Percentiles rank a stretch among this genome's conserved stretches.
Evolutionary conservation across 345 rosid genomes (phyloP).

Genomic region (Camelina neglecta): DNA sequence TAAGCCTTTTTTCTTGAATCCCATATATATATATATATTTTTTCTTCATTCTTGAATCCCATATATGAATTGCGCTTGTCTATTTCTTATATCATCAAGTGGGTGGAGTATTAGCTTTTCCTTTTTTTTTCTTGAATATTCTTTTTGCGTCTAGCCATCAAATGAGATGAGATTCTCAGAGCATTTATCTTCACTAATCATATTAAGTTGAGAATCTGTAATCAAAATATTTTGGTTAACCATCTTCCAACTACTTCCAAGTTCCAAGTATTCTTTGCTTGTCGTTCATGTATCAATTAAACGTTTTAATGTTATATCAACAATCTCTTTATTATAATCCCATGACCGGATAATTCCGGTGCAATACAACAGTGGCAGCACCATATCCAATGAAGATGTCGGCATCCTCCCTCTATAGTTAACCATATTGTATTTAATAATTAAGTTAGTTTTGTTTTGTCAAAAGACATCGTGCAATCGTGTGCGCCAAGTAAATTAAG

Average conservation of each 20-base stretch:
- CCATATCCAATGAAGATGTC: not conserved
- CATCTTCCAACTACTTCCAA: not conserved
- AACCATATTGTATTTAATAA: not conserved
- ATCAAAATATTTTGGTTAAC: not conserved
- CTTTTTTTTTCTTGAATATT: not conserved
- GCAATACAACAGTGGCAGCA: not conserved
- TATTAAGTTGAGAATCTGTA: not conserved
- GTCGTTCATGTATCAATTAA: not conserved
- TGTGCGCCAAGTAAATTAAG: constrained; percentile 11
- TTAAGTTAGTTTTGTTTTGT: not conserved
- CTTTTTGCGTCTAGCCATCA: not conserved
- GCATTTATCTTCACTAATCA: not conserved
- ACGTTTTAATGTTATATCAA: not conserved
- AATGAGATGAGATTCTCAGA: not conserved
- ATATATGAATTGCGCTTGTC: not conserved
- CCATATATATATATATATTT: no score
- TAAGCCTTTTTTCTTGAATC: not conserved
- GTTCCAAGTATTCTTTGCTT: not conserved
- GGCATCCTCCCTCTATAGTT: not conserved
- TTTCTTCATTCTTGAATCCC: not conserved
- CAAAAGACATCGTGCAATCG: constrained; percentile 26
- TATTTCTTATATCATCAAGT: not conserved
- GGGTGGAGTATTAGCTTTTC: not conserved
- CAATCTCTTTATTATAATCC: not conserved
- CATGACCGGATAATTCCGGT: not conserved